Conservation (phyloP, 352 stramenopile genomes). For the Pythium apleroticum region DNA sequence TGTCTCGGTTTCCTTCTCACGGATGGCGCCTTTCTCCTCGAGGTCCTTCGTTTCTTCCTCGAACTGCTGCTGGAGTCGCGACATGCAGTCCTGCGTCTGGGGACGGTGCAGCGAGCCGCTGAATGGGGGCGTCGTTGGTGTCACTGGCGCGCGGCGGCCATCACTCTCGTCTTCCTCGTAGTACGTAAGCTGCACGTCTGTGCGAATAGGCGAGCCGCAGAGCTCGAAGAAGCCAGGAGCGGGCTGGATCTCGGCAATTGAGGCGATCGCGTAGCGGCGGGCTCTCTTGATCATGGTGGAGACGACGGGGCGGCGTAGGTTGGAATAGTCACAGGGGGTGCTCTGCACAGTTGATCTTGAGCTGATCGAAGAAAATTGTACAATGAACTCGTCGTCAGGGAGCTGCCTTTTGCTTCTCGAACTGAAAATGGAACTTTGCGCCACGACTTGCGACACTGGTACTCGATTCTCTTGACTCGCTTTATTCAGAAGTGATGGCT, state of each 20-base stretch:
- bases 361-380: conserved; percentile 1
- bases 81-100: conserved; percentile 10
- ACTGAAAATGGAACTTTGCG: not conserved
- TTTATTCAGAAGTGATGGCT: not conserved
- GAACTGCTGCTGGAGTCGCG: not conserved
- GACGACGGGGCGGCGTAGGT: not conserved
- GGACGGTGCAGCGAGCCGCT: not conserved
- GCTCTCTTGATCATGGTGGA: conserved; percentile 31
- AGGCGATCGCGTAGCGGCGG: conserved; percentile 27
- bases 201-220: conserved; percentile 79
- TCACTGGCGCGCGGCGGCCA: conserved; percentile 35
- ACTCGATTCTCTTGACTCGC: not conserved
- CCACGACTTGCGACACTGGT: not conserved
- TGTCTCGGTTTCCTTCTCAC: conserved; percentile 39
- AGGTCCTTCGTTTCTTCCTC: conserved; percentile 12
- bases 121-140: conserved; percentile 29
- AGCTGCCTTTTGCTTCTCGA: not conserved
- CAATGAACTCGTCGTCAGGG: not conserved
- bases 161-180: conserved; percentile 37
- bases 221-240: conserved; percentile 59
- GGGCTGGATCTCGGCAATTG: conserved; percentile 28
- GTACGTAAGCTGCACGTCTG: conserved; percentile 42
- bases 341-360: not conserved
- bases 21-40: conserved; percentile 4
- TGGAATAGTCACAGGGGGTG: not conserved